A percentile compares a stretch with the other conserved stretches of the same genome.
phyloP scores from a whole-genome alignment of 2,329 filamentous ascomycete species.

The Fusarium hostae region DNA sequence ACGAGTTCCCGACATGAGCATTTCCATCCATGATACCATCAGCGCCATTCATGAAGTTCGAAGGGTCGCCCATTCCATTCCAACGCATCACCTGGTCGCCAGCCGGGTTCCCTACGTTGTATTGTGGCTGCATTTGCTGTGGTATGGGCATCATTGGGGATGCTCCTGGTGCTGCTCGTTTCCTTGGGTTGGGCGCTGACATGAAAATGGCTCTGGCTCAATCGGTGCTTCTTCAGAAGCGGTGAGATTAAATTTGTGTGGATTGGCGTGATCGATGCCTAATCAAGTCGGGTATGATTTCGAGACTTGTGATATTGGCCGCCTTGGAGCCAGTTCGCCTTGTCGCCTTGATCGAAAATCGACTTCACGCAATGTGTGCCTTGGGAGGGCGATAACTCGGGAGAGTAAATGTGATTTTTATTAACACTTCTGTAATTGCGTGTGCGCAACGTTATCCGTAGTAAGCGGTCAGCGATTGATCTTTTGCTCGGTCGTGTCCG shows the following conservation, averaged over 20 bases:
- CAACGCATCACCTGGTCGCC: conserved; percentile 61
- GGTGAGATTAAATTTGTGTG: conserved; percentile 13
- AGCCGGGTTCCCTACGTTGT: conserved; percentile 58
- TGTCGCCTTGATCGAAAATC: conserved; percentile 6
- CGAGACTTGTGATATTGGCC: conserved; percentile 18
- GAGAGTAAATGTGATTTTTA: conserved; percentile 8
- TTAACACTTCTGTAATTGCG: conserved; percentile 11
- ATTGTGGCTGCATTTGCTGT: conserved; percentile 61
- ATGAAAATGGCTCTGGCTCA: conserved; percentile 46
- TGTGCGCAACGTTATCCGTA: conserved; percentile 19
- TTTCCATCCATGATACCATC: conserved; percentile 46
- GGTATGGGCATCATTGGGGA: conserved; percentile 69
- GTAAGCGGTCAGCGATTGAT: conserved; percentile 18
- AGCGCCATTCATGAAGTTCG: conserved; percentile 47
- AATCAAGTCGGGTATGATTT: conserved; percentile 26
- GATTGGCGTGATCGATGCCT: conserved; percentile 35
- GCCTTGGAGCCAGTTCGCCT: conserved; percentile 17
- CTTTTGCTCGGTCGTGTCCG: conserved; percentile 10
- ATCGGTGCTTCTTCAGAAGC: conserved; percentile 25
- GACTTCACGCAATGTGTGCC: conserved; percentile 6
- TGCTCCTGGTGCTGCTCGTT: conserved; percentile 78
- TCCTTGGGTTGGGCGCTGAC: conserved; percentile 67
- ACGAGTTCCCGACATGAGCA: conserved; percentile 50
- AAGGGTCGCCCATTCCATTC: conserved; percentile 54
- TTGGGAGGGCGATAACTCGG: not conserved